Conservation (phyloP, 2,329 filamentous ascomycete genomes). For the Trichoderma koningii region DNA sequence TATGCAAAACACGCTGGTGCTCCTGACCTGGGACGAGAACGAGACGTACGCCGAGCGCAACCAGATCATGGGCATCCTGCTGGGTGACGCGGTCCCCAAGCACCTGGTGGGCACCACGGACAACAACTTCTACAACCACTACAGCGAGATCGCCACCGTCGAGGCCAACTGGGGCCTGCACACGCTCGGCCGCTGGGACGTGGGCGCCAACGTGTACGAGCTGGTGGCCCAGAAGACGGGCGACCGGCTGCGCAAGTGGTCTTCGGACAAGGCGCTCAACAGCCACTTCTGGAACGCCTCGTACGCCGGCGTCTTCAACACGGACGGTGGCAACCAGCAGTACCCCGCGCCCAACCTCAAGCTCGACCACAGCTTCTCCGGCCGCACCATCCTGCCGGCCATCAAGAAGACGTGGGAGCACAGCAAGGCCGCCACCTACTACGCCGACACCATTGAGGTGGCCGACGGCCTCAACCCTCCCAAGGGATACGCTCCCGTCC, state of each 20-base stretch:
- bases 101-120: conserved; percentile 69
- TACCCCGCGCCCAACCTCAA: conserved; percentile 47
- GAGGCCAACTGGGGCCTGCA: conserved; percentile 70
- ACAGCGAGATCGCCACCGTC: conserved; percentile 67
- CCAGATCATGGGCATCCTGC: conserved; percentile 67
- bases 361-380: conserved; percentile 37
- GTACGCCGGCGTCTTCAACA: conserved; percentile 54
- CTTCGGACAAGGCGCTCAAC: conserved; percentile 39
- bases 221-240: conserved; percentile 63
- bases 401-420: conserved; percentile 44
- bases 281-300: conserved; percentile 55
- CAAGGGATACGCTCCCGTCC: conserved; percentile 39
- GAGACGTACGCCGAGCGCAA: conserved; percentile 68
- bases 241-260: conserved; percentile 50
- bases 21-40: conserved; percentile 81
- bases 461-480: conserved; percentile 49
- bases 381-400: conserved; percentile 42
- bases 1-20: conserved; percentile 72
- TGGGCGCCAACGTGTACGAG: conserved; percentile 69
- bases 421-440: conserved; percentile 47
- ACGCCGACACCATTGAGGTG: conserved; percentile 43
- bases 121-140: conserved; percentile 70
- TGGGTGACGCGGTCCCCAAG: conserved; percentile 72
- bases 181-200: conserved; percentile 71
- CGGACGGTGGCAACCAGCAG: conserved; percentile 37